Conservation (phyloP, 768 basidiomycete genomes). For the Mycena metata region DNA sequence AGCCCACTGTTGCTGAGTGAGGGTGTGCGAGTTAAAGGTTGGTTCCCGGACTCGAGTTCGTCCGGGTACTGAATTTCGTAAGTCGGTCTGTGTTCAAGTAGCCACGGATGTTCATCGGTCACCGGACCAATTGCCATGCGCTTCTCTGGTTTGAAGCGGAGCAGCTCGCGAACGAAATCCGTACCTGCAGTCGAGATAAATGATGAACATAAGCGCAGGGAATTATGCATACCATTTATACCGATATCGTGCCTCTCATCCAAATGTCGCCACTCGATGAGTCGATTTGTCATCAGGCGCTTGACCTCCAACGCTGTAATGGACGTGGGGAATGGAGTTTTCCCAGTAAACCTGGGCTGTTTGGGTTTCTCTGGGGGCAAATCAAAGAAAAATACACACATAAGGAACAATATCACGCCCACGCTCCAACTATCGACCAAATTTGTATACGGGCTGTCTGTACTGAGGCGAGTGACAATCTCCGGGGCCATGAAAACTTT, state of each 20-base stretch:
- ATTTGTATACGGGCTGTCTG: slow-evolving; percentile 63
- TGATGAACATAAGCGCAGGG: not conserved
- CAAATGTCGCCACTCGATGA: slow-evolving; percentile 11
- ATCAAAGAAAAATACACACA: slow-evolving; percentile 55
- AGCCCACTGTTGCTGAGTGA: slow-evolving; percentile 11
- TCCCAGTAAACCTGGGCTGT: slow-evolving; percentile 24
- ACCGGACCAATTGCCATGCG: slow-evolving; percentile 70
- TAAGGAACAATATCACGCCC: slow-evolving; percentile 74
- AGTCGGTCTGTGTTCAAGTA: slow-evolving; percentile 42
- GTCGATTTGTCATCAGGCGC: not conserved
- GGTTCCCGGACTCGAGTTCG: not conserved
- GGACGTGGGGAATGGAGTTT: slow-evolving; percentile 16
- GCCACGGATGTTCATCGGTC: slow-evolving; percentile 72
- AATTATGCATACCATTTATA: not conserved
- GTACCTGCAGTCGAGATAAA: slow-evolving; percentile 48
- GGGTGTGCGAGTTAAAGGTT: slow-evolving; percentile 6
- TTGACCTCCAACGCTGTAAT: not conserved
- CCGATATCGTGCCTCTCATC: not conserved
- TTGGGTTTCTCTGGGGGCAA: not conserved
- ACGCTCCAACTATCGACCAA: slow-evolving; percentile 76
- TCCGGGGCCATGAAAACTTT: slow-evolving; percentile 74
- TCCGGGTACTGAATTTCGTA: slow-evolving; percentile 20
- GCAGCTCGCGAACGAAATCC: slow-evolving; percentile 66
- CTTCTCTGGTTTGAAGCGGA: slow-evolving; percentile 61
- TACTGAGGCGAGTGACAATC: slow-evolving; percentile 56